Evolutionary conservation across 2,329 filamentous ascomycete species (phyloP), one percentile per base, ranked within the genome.

Genomic region (Coleophoma crateriformis): DNA sequence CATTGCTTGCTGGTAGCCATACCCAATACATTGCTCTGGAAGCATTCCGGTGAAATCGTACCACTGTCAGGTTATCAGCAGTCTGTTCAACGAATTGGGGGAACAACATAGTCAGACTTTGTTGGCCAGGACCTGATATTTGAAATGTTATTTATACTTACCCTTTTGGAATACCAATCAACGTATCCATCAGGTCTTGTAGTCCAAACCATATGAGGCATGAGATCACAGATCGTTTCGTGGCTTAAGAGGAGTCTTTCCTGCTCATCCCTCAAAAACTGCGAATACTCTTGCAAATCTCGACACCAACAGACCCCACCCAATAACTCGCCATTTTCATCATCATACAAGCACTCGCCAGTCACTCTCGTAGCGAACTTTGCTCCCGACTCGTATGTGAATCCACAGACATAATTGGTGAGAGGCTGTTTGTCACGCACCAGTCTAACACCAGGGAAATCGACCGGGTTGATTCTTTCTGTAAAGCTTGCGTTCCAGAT

Each of bases 201-300:
- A 3, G 55, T 59, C 57, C 58, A 61, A 4, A 59, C 53, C 38
- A 58, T 43, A 48, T 61, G 57, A 8, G 58, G 58, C 53, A 61
- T 52, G 32, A 55, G 38, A 46, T 58, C 51, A 17, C 57, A 59
- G 20, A 58, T 57, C 1, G 57, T 61, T 34, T 58, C 54, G 42
- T 59, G 54, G 17, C 51, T 56, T 41, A 49, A 40, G 15, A 60
- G 33, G 15, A 43, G 22, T 7, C 35, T 49, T 35, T 54, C 46
- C 41, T 54, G 54, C 37, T 54, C 34, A 6, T 51, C 33, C 7
- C 20, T 32, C 15, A 58, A 10, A n/a, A 51, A 59, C 6, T 53
- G 45, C 2, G 44, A 51, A 41, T 55, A 60, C 32, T 54, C 45
- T 22, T 56, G 54, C 3, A 60, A 39, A 32, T 59, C 52, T 44